Evolutionary conservation across 495 filamentous ascomycete genomes (phyloP), one percentile per base, ranked within the genome.

Genomic region (Aspergillus heteromorphus): DNA sequence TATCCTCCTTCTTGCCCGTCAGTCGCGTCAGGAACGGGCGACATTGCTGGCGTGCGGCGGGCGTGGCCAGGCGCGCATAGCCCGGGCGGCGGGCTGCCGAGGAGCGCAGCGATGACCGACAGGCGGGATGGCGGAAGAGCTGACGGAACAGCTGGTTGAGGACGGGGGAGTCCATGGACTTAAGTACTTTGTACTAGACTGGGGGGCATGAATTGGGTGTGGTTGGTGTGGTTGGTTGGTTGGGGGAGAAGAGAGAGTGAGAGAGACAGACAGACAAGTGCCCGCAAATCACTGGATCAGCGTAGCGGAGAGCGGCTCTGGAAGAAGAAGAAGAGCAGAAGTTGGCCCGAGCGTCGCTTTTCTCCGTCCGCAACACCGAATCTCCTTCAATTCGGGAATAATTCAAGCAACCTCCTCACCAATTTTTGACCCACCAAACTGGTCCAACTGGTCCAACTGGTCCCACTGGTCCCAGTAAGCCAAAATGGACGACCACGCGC

Each of bases 111-210:
- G 75, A n/a, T n/a, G n/a, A 81, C 59, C 82, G 82, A 55, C 88
- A 91, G 23, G 73, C 69, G 20, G 74, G 73, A 63, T 88, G 89
- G 25, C 82, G 81, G 53, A 95, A 92, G 16, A 97, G 81, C 68
- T 87, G 86, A 55, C 85, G 79, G 61, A 98, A 91, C 68, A 97
- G 76, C 70, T 85, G 87, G 34, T 79, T 82, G 55, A 92, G 76
- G 40, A 88, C 66, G 34, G 85, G 84, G 19, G 89, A 91, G 73
- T 97, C 92, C 92, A 97, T 97, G 56, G 50, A 7, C 17, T 30
- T 21, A 41, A 27, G 48, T 38, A 17, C n/a, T n/a, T n/a, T n/a
- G n/a, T n/a, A n/a, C n/a, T n/a, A n/a, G n/a, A n/a, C n/a, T n/a
- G n/a, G n/a, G n/a, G n/a, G n/a, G n/a, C n/a, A n/a, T n/a, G n/a